Base-by-base conservation (phyloP, 139 green algal genomes). In the Yamagishiella unicocca region DNA sequence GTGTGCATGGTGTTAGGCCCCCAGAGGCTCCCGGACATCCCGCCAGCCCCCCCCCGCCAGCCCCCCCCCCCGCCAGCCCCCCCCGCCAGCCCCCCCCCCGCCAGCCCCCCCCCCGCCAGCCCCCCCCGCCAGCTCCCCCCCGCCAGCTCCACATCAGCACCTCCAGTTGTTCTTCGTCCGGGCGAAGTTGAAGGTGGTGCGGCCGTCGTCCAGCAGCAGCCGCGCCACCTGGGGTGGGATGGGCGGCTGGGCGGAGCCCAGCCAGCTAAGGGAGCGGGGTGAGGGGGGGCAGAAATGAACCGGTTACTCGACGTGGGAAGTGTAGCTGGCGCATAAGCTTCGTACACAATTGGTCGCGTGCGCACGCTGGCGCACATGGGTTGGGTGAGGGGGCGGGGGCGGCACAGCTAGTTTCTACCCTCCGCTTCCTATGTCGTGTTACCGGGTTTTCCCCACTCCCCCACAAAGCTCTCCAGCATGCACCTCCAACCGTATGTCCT, bases 131-230 rank as follows among this genome's bases (percentile, higher is more conserved):
- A n/a, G n/a, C 64, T 5, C 29, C 9, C 4, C n/a, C 64, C 64
- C 5, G n/a, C 8, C 64, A 40, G 8, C 38, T 1, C 19, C 25
- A 5, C 0, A 33, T 46, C 74, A 58, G 10, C 6, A 83, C 76
- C 76, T 70, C 76, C 76, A 83, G 76, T 83, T 83, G 76, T 53
- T 67, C 78, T 85, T 85, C 38, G 78, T 75, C 27, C 58, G 78
- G 14, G 37, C 62, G 33, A 85, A 85, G 38, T 85, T 43, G 33
- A 85, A 85, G 38, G 58, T 75, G 8, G 21, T 54, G 40, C 78
- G 78, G 40, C 78, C 78, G 58, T 85, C 78, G 38, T 85, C 78
- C 35, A 74, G 58, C 42, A 85, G 78, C 38, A 74, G 40, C 5
- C 37, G 38, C 3, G 78, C 35, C n/a, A 74, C 78, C 17, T 31